phyloP scores from a whole-genome alignment of 495 filamentous ascomycete genomes.

The Clavariopsis aquatica region DNA sequence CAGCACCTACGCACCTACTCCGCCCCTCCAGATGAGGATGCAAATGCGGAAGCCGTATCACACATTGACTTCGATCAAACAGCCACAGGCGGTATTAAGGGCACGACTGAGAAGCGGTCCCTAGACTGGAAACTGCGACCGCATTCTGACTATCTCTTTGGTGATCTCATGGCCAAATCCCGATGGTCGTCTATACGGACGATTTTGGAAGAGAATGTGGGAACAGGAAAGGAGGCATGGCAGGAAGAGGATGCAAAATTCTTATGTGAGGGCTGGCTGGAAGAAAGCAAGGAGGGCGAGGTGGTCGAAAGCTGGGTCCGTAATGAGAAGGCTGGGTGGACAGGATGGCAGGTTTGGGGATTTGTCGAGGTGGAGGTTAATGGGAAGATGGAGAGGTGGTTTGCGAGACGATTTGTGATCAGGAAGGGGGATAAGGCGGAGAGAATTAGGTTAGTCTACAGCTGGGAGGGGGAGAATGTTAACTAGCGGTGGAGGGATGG shows the following conservation, averaged over 20 bases:
- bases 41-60: slow-evolving; percentile 45
- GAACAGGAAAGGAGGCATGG: slow-evolving; percentile 51
- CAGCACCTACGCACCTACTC: slow-evolving; percentile 61
- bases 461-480: slow-evolving; percentile 46
- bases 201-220: slow-evolving; percentile 51
- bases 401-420: slow-evolving; percentile 23
- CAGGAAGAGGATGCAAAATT: slow-evolving; percentile 45
- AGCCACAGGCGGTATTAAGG: slow-evolving; percentile 71
- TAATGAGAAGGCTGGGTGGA: slow-evolving; percentile 60
- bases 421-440: slow-evolving; percentile 50
- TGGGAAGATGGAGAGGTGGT: slow-evolving; percentile 6
- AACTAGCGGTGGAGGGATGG: too few species aligned
- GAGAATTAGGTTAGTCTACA: slow-evolving; percentile 70
- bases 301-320: slow-evolving; percentile 58
- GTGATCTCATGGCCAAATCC: slow-evolving; percentile 63
- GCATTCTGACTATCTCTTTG: slow-evolving; percentile 82
- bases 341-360: slow-evolving; percentile 30
- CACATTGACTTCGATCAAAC: slow-evolving; percentile 84
- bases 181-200: slow-evolving; percentile 51
- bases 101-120: slow-evolving; percentile 68
- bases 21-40: slow-evolving; percentile 23
- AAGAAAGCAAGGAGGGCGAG: slow-evolving; percentile 54
- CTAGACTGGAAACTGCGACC: slow-evolving; percentile 70
- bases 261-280: slow-evolving; percentile 55
- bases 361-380: slow-evolving; percentile 19